Evolutionary conservation across 2,329 filamentous ascomycete species (phyloP), one percentile per base, ranked within the genome.

Genomic region (Cryphonectria japonica): DNA sequence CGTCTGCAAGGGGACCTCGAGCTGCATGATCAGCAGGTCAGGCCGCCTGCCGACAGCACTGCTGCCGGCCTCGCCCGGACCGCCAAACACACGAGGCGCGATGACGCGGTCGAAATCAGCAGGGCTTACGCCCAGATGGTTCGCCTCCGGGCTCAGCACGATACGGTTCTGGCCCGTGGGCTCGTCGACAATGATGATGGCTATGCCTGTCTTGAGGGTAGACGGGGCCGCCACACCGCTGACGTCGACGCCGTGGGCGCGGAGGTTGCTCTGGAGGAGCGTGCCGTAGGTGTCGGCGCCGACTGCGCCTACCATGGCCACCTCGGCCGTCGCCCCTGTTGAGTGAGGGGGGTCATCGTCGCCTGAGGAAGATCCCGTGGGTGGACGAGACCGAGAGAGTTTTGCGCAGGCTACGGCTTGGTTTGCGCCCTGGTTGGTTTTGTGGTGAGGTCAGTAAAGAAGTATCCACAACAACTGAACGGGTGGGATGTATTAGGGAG

Each of bases 331-430:
- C 11, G 77, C 78, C 91, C 95, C 94, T 77, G 87, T 84, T 50
- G 94, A 69, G 74, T 4, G 13, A 39, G 34, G n/a, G 16, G 4
- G 78, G 29, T 76, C 77, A 11, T 72, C 52, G 1, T 66, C 37
- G 57, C 78, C 74, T 75, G 34, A n/a, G 46, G 41, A 4, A 3
- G 34, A 43, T 43, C 41, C 41, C 4, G 41, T 13, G 4, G 46
- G 4, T n/a, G 70, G 70, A 8, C 19, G 68, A 39, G 85, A 78
- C 64, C 92, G 88, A 0, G 93, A 96, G 66, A 97, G 88, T 74
- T 95, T 93, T 66, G 91, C 93, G 82, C 92, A 94, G 34, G 94
- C 94, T 69, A 97, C 93, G 72, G 94, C 95, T 84, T 98, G 95
- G 84, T 98, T 98, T 72, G 95, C 94, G 74, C 95, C 95, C 71